Evolutionary conservation across 2,329 filamentous ascomycete species (phyloP), one percentile per base, ranked within the genome.

Genomic region (Aspergillus tanneri): DNA sequence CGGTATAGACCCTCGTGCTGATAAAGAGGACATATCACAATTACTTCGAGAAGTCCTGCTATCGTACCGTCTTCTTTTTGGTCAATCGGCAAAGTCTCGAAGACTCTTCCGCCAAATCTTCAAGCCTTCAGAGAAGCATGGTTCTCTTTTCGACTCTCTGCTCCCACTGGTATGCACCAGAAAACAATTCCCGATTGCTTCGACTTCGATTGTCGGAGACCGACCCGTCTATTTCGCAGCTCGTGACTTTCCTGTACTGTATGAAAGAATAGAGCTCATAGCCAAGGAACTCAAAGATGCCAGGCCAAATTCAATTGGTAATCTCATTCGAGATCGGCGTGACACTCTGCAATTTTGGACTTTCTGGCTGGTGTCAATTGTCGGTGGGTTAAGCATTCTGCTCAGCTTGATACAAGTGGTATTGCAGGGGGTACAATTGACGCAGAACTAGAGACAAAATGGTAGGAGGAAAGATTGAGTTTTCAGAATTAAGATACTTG

Each of bases 341-440:
- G 39, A 43, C 16, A 43, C 39, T 3, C n/a, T 43, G n/a, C 39
- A 43, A 25, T 34, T 30, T 21, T 43, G 39, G 39, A 43, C 39
- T 4, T 43, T 43, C 19, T 43, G 25, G 39, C 25, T 43, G 8
- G 39, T 43, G 4, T 14, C 39, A 9, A 43, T 43, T 10, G 5
- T 43, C 25, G 39, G 39, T 2, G 24, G 24, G 6, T 12, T 43
- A 9, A 21, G 39, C 9, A 7, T 43, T 10, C 2, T 43, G 11
- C 24, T 43, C 12, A 43, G 39, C 3, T 3, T 30, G 2, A 18
- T 43, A 14, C 39, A 43, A 16, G 25, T 32, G 5, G 19, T 30
- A 5, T 18, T 30, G 39, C 39, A 43, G 16, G 39, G 21, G 14
- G n/a, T 43, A 12, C 39, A 43, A 18, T n/a, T 43, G 16, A 22